Evolutionary conservation across 2,329 filamentous ascomycete species (phyloP).

Genomic region (Diaporthe sp.): DNA sequence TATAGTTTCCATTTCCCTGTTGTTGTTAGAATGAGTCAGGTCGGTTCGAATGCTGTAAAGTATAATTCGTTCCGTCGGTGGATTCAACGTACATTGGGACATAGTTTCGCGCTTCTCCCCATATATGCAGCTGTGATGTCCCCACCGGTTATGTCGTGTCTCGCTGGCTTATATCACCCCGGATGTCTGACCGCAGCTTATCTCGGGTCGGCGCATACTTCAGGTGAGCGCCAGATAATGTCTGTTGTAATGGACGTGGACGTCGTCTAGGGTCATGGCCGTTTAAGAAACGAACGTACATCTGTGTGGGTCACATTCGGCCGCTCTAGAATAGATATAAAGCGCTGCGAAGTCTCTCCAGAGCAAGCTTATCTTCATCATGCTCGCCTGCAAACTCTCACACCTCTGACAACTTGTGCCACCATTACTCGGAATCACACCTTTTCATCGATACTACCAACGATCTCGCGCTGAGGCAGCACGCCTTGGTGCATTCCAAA

Average conservation of each 20-base stretch:
- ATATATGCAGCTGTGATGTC: background rate
- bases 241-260: background rate
- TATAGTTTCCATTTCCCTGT: background rate
- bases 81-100: too few species aligned
- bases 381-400: background rate
- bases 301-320: background rate
- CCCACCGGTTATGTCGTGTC: background rate
- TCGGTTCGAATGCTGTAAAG: background rate
- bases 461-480: background rate
- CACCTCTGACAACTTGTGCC: background rate
- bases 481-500: background rate
- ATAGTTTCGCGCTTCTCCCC: background rate
- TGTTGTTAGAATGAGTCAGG: background rate
- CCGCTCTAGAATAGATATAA: background rate
- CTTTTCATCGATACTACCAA: background rate
- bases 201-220: background rate
- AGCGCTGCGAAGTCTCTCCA: background rate
- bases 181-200: slow-evolving; percentile 12
- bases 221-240: background rate
- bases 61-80: background rate
- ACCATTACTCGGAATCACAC: background rate
- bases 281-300: background rate
- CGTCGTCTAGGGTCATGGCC: background rate
- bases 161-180: background rate
- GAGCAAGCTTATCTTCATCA: background rate